Percentiles rank a stretch among this genome's conserved stretches.
Evolutionary conservation across 495 filamentous ascomycete genomes (phyloP).

Genomic region (Cladorrhinum samala): DNA sequence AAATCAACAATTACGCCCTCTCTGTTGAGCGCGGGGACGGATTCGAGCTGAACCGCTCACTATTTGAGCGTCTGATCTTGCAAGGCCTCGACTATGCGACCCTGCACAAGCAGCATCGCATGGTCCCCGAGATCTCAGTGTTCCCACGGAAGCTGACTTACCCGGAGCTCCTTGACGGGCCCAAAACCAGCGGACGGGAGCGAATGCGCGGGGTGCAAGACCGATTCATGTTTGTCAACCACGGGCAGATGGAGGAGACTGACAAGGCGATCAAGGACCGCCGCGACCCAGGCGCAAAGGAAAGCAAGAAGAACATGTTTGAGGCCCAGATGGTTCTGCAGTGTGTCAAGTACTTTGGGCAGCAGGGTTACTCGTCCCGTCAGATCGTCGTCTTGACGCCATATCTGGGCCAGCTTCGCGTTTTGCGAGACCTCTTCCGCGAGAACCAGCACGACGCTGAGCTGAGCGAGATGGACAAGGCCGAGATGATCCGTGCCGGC

Average conservation of each 20-base stretch:
- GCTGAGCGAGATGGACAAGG: conserved; percentile 64
- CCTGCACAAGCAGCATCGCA: conserved; percentile 60
- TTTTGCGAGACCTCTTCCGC: conserved; percentile 47
- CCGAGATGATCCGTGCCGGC: conserved; percentile 61
- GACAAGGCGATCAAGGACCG: conserved; percentile 41
- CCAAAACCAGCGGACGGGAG: conserved; percentile 44
- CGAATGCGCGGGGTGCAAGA: conserved; percentile 53
- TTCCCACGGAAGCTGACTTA: conserved; percentile 58
- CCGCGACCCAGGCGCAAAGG: conserved; percentile 42
- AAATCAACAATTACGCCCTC: conserved; percentile 58
- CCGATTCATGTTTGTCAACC: conserved; percentile 62
- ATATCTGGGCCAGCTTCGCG: conserved; percentile 62
- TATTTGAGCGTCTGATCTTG: conserved; percentile 65
- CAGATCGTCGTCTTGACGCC: conserved; percentile 68
- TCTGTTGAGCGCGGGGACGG: conserved; percentile 61
- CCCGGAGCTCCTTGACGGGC: conserved; percentile 55
- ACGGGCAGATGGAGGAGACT: conserved; percentile 48
- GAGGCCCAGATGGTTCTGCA: conserved; percentile 64
- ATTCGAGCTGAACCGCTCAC: conserved; percentile 62
- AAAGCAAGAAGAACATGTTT: conserved; percentile 58
- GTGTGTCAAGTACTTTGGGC: conserved; percentile 64
- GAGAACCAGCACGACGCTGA: conserved; percentile 48
- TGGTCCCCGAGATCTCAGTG: conserved; percentile 62
- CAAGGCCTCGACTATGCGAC: conserved; percentile 50
- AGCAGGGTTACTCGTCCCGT: conserved; percentile 67